These are phyloP conservation scores for Plenodomus biglobosus DNA, from an alignment of 2,329 filamentous ascomycete species.

Conservation along the genomic window DNA sequence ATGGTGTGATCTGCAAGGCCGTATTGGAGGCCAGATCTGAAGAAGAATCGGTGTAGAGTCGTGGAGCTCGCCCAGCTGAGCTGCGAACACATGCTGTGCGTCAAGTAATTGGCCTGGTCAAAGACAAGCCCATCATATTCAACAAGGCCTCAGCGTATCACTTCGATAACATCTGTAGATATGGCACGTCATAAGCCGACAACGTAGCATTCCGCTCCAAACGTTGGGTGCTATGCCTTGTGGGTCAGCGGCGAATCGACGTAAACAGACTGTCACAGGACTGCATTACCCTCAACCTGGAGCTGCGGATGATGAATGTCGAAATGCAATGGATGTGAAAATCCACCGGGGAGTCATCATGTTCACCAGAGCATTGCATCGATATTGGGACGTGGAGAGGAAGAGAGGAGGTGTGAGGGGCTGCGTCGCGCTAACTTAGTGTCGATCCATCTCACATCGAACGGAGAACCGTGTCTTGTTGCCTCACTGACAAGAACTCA, in stretches of 20 bases:
- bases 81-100: constrained; percentile 55
- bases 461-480: too few relatives aligned
- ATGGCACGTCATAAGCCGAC: constrained; percentile 4
- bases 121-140: constrained; percentile 57
- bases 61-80: constrained; percentile 58
- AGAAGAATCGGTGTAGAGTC: constrained; percentile 47
- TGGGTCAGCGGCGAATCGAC: not conserved
- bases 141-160: not conserved
- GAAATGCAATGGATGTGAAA: not conserved
- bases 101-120: constrained; percentile 56
- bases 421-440: not conserved
- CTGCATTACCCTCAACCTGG: too few relatives aligned
- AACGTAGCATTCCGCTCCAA: constrained; percentile 43
- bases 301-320: not conserved
- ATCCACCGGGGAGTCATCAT: not conserved
- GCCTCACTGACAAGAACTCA: too few relatives aligned
- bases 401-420: not conserved
- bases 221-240: constrained; percentile 29
- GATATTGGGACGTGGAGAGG: not conserved
- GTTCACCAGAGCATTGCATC: not conserved
- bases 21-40: constrained; percentile 35
- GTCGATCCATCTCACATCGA: too few relatives aligned
- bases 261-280: too few relatives aligned
- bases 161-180: not conserved
- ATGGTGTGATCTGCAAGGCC: constrained; percentile 24